A percentile compares a stretch with the other conserved stretches of the same genome.
Conservation (phyloP, 192 early-diverging fungal genomes). For the Helicostylum pulchrum region DNA sequence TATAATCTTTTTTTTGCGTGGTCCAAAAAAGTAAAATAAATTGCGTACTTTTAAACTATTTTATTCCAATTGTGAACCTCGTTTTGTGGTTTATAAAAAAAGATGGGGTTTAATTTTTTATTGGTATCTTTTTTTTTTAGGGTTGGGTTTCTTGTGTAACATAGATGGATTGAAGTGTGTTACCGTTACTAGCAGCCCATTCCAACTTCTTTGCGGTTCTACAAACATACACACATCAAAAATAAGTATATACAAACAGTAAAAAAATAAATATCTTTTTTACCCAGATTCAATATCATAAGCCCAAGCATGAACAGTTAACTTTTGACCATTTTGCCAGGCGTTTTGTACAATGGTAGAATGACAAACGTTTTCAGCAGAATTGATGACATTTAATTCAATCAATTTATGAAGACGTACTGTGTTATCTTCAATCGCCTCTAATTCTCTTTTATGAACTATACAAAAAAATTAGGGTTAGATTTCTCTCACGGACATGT, state of each 20-base stretch:
- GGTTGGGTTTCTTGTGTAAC: background rate
- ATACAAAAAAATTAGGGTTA: background rate
- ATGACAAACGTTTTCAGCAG: conserved; percentile 65
- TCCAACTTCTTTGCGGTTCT: conserved; percentile 13
- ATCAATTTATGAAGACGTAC: conserved; percentile 51
- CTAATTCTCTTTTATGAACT: conserved; percentile 39
- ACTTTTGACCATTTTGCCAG: conserved; percentile 68
- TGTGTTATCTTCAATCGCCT: conserved; percentile 37
- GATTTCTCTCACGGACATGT: background rate
- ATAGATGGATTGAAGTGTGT: conserved; percentile 7
- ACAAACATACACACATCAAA: background rate
- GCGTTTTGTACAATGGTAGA: conserved; percentile 83
- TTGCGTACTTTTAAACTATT: too few relatives aligned
- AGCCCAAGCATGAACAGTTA: conserved; percentile 75
- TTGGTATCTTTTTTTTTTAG: too few relatives aligned
- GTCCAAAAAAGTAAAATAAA: too few relatives aligned
- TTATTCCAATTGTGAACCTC: too few relatives aligned
- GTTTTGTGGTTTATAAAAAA: too few relatives aligned
- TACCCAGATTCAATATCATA: conserved; percentile 60
- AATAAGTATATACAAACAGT: background rate
- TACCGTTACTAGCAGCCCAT: conserved; percentile 8
- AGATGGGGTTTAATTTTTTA: too few relatives aligned
- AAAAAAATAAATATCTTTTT: background rate
- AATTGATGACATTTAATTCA: conserved; percentile 75
- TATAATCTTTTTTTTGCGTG: too few relatives aligned